Evolutionary conservation across 208 protist genomes (phyloP).

Genomic region (Acanthamoeba healyi): DNA sequence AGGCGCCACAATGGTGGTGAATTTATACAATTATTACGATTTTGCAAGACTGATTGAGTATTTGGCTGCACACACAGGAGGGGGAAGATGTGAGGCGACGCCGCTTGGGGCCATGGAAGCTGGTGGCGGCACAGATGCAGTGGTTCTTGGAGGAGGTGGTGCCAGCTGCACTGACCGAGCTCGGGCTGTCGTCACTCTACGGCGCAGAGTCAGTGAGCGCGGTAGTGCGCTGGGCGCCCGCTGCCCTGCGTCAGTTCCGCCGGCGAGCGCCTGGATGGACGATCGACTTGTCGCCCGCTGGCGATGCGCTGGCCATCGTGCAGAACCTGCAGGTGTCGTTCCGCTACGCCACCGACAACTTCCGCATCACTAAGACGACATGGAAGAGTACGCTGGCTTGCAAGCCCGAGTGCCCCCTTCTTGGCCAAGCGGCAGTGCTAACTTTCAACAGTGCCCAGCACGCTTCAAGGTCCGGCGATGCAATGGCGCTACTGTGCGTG

Average conservation of each 20-base stretch:
- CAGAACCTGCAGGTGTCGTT: conserved; percentile 25
- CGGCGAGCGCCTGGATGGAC: not conserved
- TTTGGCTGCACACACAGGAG: not conserved
- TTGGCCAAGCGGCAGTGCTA: not conserved
- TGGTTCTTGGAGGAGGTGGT: not conserved
- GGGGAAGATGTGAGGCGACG: not conserved
- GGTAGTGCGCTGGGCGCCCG: not conserved
- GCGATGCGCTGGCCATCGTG: conserved; percentile 40
- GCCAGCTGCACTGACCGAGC: not conserved
- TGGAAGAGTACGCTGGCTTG: not conserved
- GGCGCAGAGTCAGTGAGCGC: conserved; percentile 6
- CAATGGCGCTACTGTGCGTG: too few species aligned
- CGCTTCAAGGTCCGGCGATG: not conserved
- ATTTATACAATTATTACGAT: not conserved
- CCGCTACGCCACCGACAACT: conserved; percentile 64
- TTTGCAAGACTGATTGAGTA: too few species aligned
- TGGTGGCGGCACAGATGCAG: not conserved
- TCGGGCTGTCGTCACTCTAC: not conserved
- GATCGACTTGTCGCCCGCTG: not conserved
- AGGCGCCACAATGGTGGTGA: not conserved
- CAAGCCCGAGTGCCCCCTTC: not conserved
- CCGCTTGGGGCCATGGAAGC: too few species aligned
- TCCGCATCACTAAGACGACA: conserved; percentile 42
- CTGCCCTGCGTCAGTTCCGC: not conserved
- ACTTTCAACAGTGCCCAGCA: not conserved